Evolutionary conservation across 2,329 filamentous ascomycete genomes (phyloP).

Genomic region (Metarhizium robertsii): DNA sequence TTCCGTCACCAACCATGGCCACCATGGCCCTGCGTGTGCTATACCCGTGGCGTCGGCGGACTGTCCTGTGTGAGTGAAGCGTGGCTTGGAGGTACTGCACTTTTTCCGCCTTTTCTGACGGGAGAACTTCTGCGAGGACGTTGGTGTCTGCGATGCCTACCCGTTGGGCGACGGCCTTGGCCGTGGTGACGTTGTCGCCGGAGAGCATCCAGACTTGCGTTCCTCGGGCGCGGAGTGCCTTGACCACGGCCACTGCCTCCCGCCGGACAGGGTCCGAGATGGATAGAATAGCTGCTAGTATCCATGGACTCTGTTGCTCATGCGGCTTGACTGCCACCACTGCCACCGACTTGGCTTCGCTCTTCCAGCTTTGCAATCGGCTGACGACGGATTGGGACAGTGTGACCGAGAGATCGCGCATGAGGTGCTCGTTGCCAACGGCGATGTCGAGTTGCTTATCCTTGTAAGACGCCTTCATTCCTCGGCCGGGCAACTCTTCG

Average conservation of each 20-base stretch:
- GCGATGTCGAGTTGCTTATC: slow-evolving; percentile 39
- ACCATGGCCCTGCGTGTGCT: slow-evolving; percentile 41
- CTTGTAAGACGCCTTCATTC: slow-evolving; percentile 50
- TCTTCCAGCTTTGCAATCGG: slow-evolving; percentile 47
- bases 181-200: slow-evolving; percentile 82
- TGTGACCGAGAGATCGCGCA: slow-evolving; percentile 38
- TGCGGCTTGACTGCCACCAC: slow-evolving; percentile 39
- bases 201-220: slow-evolving; percentile 87
- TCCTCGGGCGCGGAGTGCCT: slow-evolving; percentile 52
- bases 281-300: slow-evolving; percentile 57
- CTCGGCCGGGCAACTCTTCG: slow-evolving; percentile 63
- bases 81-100: slow-evolving; percentile 53
- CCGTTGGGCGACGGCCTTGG: slow-evolving; percentile 63
- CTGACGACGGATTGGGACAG: slow-evolving; percentile 25
- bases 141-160: slow-evolving; percentile 66
- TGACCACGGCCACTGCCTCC: slow-evolving; percentile 58
- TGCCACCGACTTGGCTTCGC: slow-evolving; percentile 54
- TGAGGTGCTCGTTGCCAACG: slow-evolving; percentile 65
- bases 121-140: slow-evolving; percentile 80
- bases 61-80: slow-evolving; percentile 24
- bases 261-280: slow-evolving; percentile 74
- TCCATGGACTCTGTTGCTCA: slow-evolving; percentile 23
- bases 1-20: slow-evolving; percentile 82
- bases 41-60: slow-evolving; percentile 12
- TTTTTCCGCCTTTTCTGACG: slow-evolving; percentile 70